Conservation (phyloP, 2,329 filamentous ascomycete species). For the Xylariales sp. region DNA sequence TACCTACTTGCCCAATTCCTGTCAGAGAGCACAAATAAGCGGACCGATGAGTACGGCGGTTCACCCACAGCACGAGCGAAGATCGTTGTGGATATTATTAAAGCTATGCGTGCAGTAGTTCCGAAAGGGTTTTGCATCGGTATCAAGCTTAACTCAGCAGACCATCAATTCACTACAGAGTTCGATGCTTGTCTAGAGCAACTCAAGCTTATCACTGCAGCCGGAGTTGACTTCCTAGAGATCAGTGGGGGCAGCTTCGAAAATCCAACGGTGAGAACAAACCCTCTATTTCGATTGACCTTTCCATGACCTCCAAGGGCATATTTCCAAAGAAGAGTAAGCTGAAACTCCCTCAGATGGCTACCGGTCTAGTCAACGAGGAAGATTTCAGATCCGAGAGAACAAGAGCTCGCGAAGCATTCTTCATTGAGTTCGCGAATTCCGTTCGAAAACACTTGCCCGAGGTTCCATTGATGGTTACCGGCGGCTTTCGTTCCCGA, state of each 20-base stretch:
- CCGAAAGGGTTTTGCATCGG: slow-evolving; percentile 43
- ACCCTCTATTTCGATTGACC: no score
- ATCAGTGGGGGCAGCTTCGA: slow-evolving; percentile 59
- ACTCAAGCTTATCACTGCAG: slow-evolving; percentile 31
- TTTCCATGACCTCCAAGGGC: no score
- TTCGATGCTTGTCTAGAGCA: slow-evolving; percentile 47
- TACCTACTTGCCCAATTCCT: slow-evolving; percentile 54
- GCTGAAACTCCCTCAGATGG: slow-evolving; percentile 4
- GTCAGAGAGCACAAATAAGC: slow-evolving; percentile 40
- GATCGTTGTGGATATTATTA: slow-evolving; percentile 46
- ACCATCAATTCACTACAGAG: slow-evolving; percentile 40
- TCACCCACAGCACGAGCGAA: slow-evolving; percentile 39
- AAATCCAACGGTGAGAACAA: slow-evolving; percentile 41
- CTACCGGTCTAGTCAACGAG: neutral
- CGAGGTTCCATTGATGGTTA: slow-evolving; percentile 38
- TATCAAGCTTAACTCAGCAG: slow-evolving; percentile 51
- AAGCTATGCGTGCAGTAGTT: slow-evolving; percentile 33
- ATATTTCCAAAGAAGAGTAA: neutral
- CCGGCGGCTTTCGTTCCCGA: slow-evolving; percentile 54
- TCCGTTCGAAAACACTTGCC: slow-evolving; percentile 42
- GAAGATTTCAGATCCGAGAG: slow-evolving; percentile 22
- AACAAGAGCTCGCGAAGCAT: slow-evolving; percentile 55
- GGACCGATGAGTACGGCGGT: slow-evolving; percentile 53
- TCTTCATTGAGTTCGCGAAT: slow-evolving; percentile 60
- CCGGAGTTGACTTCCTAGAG: slow-evolving; percentile 61